phyloP scores from a whole-genome alignment of 2,329 filamentous ascomycete species.

The Arthroderma sp. region DNA sequence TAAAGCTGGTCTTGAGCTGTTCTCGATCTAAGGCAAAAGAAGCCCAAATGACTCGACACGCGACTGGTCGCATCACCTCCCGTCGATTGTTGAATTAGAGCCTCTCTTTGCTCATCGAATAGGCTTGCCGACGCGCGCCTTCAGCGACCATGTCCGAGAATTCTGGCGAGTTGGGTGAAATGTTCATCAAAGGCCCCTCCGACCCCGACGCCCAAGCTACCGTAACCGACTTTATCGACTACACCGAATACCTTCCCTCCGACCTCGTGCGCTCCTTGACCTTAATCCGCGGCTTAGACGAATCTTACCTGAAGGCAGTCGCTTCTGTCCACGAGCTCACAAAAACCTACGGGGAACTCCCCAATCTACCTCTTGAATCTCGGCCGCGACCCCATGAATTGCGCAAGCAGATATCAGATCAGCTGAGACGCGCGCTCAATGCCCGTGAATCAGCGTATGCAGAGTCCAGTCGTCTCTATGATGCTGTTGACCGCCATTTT shows the following conservation, averaged over 20 bases:
- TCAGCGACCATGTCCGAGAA: conserved; percentile 26
- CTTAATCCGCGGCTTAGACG: conserved; percentile 41
- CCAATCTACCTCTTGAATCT: conserved; percentile 34
- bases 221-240: conserved; percentile 55
- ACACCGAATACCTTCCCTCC: conserved; percentile 55
- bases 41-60: no score
- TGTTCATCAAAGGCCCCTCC: conserved; percentile 36
- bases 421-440: conserved; percentile 41
- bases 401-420: conserved; percentile 43
- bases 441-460: conserved; percentile 44
- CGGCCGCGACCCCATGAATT: conserved; percentile 40
- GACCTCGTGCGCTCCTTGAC: conserved; percentile 51
- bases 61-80: conserved; percentile 1
- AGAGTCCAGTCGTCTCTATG: conserved; percentile 43
- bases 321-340: conserved; percentile 31
- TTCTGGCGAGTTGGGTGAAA: conserved; percentile 28
- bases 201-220: conserved; percentile 54
- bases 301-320: conserved; percentile 31
- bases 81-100: conserved; percentile 2
- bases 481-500: conserved; percentile 45
- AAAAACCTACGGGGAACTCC: conserved; percentile 35
- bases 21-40: no score
- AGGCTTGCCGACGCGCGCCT: not conserved
- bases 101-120: not conserved
- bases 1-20: no score